Evolutionary conservation across 2,329 filamentous ascomycete species (phyloP).

Genomic region (Cercospora sp.): DNA sequence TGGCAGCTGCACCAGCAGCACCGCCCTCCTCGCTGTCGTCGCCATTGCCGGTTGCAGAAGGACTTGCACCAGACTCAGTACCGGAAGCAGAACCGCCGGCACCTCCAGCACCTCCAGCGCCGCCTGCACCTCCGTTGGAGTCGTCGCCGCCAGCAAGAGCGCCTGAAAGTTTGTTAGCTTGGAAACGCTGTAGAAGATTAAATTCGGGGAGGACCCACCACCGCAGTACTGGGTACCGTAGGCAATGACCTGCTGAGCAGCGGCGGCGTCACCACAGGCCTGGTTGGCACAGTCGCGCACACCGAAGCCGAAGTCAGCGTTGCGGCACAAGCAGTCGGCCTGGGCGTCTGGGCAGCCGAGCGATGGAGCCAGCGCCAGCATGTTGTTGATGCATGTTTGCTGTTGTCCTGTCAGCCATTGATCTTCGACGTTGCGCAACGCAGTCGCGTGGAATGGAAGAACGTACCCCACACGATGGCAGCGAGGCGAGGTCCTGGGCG

Average conservation of each 20-base stretch:
- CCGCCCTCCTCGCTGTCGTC: constrained; percentile 2
- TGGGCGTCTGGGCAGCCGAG: constrained; percentile 39
- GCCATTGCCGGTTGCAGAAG: constrained; percentile 6
- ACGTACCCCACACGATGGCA: constrained; percentile 43
- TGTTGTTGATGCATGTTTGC: constrained; percentile 43
- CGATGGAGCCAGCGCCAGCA: constrained; percentile 36
- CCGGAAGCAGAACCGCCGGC: constrained; percentile 16
- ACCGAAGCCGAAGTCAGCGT: constrained; percentile 42
- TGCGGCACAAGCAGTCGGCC: constrained; percentile 41
- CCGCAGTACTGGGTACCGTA: constrained; percentile 41
- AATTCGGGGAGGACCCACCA: constrained; percentile 24
- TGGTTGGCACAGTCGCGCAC: constrained; percentile 43
- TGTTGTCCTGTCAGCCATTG: constrained; percentile 22
- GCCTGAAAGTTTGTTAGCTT: constrained; percentile 13
- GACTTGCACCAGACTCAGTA: constrained; percentile 13
- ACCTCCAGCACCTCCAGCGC: constrained; percentile 15
- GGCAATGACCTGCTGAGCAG: constrained; percentile 37
- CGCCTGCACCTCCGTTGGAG: constrained; percentile 17
- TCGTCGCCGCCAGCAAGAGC: constrained; percentile 23
- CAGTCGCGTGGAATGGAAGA: constrained; percentile 7
- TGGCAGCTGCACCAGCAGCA: constrained; percentile 14
- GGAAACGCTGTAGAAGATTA: background rate
- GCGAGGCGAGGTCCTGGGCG: constrained; percentile 37
- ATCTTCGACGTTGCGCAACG: background rate
- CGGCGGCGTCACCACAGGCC: constrained; percentile 33